A percentile compares a stretch with the other conserved stretches of the same genome.
These are phyloP conservation scores for Paraurostyla sp. DNA, from an alignment of 73 alveolate genomes.

Conservation along the genomic window DNA sequence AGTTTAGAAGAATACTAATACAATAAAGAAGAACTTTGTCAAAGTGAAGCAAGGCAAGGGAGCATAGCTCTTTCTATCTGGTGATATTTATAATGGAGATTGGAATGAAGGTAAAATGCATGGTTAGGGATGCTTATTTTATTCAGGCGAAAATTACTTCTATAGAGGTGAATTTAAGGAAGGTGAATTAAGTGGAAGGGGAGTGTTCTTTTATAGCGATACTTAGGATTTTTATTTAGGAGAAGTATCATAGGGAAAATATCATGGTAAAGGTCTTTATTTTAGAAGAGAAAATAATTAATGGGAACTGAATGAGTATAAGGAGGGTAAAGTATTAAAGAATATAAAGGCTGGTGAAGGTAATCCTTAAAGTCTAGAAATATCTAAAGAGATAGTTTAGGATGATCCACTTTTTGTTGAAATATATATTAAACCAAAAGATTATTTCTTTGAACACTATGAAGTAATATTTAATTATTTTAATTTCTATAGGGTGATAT, in stretches of 20 bases:
- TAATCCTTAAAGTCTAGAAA: constrained; percentile 9
- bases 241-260: constrained; percentile 17
- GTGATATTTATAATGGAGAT: constrained; percentile 42
- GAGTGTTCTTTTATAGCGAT: constrained; percentile 24
- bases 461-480: neutral
- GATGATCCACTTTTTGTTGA: constrained; percentile 27
- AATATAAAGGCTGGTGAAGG: neutral
- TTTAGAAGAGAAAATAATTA: neutral
- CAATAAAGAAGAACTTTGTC: neutral
- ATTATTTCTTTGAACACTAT: constrained; percentile 33
- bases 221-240: constrained; percentile 31
- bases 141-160: neutral
- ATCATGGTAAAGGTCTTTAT: constrained; percentile 33
- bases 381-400: neutral
- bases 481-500: constrained; percentile 10
- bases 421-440: constrained; percentile 28
- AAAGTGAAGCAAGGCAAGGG: constrained; percentile 41
- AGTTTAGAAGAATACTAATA: neutral
- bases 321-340: neutral
- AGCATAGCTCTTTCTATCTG: neutral
- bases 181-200: neutral
- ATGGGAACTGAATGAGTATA: constrained; percentile 18
- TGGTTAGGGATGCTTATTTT: constrained; percentile 6
- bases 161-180: constrained; percentile 9
- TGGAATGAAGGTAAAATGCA: constrained; percentile 28